Base-by-base conservation (phyloP, 345 rosid species). In the Eucalyptus brandiana region DNA sequence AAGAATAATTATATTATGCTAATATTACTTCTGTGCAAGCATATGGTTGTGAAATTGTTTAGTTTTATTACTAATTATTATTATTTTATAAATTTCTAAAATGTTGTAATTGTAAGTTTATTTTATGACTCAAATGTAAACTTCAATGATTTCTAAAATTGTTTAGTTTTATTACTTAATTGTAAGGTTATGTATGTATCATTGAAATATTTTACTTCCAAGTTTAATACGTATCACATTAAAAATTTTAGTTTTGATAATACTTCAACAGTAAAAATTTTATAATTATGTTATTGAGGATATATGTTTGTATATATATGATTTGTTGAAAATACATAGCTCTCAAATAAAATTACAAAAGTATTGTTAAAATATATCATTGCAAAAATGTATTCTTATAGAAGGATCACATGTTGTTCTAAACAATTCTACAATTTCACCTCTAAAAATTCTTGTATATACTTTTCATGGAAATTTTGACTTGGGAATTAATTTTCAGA, bases 391-490 rank as follows among this genome's bases (percentile, higher is more conserved):
- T 62, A 14, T 30, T 14, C 32, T 62, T 30, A 30, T 26, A 6
- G 32, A 13, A 30, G 5, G 14, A 30, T 62, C 2, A 30, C 0
- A 0, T 30, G 0, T 1, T 30, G 54, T 30, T 30, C 0, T 30
- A 14, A 62, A 14, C 7, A 62, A 62, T 0, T 62, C 72, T 30
- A 30, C 1, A 6, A 62, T 62, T 13, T 62, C 34, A 62, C 19
- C 19, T 30, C 72, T 62, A 30, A 30, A 62, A 62, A 6, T 62
- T 62, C 19, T 62, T 30, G 37, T 7, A 30, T 62, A 30, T 1
- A 30, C 37, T 30, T 30, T 30, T 30, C 32, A 30, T 1, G 9
- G 18, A 62, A 62, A 62, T 30, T 14, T 0, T 30, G 19, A 14
- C 34, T 4, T 62, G 72, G 37, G 34, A 62, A 30, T 62, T 30